Conservation (phyloP, 2,329 filamentous ascomycete species). For the Sphaerulina musiva region DNA sequence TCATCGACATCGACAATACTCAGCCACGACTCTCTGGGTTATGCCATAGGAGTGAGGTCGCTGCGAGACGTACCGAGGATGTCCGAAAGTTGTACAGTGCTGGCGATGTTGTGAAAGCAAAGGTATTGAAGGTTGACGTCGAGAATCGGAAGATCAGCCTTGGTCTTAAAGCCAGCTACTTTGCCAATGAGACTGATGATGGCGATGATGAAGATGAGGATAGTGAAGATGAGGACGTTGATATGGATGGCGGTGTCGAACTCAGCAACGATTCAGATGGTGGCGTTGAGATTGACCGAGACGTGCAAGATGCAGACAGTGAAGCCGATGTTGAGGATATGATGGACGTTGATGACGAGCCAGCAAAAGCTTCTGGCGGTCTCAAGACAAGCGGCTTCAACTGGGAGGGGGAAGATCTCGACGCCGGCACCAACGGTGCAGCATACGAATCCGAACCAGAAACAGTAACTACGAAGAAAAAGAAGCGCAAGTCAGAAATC, state of each 20-base stretch:
- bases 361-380: slow-evolving; percentile 33
- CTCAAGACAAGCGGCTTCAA: slow-evolving; percentile 75
- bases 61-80: slow-evolving; percentile 73
- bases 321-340: slow-evolving; percentile 46
- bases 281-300: slow-evolving; percentile 36
- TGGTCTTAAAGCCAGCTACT: slow-evolving; percentile 87
- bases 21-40: slow-evolving; percentile 77
- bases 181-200: slow-evolving; percentile 55
- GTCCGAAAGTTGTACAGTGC: slow-evolving; percentile 84
- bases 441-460: slow-evolving; percentile 50
- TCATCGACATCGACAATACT: slow-evolving; percentile 82
- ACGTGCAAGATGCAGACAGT: slow-evolving; percentile 40
- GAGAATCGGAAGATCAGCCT: slow-evolving; percentile 77
- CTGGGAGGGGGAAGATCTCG: slow-evolving; percentile 64
- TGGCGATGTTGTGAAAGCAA: slow-evolving; percentile 89
- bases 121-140: slow-evolving; percentile 69
- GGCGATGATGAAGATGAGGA: slow-evolving; percentile 39
- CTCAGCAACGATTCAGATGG: slow-evolving; percentile 20
- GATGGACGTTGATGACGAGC: slow-evolving; percentile 35
- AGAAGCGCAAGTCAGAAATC: slow-evolving; percentile 70
- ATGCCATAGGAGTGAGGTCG: slow-evolving; percentile 88
- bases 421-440: slow-evolving; percentile 49
- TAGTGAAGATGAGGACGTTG: slow-evolving; percentile 27
- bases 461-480: slow-evolving; percentile 42
- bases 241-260: slow-evolving; percentile 25